Base-by-base conservation (phyloP, 2,329 filamentous ascomycete species). In the Phialophora verrucosa region DNA sequence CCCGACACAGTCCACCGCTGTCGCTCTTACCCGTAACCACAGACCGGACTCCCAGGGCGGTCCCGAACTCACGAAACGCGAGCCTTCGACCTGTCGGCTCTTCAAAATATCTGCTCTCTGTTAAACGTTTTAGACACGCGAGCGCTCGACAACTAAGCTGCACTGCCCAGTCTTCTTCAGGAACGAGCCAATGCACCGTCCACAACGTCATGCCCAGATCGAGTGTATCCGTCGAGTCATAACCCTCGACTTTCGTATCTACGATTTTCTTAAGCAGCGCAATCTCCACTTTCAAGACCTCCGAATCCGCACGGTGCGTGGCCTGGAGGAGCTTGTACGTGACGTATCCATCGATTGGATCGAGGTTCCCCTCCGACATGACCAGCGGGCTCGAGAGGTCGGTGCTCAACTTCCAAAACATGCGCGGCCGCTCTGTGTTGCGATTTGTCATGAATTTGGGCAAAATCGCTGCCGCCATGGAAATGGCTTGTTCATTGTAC, bases 121-220 rank as follows among this genome's bases (percentile, higher is more conserved):
- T 6, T 7, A 67, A 31, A 74, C 72, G 54, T 77, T 76, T 65
- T 79, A 78, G 2, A 80, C 70, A 32, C 17, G 55, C 17, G 49
- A 66, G 42, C 44, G 65, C 58, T 31, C 60, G 64, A 23, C 57
- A 69, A 4, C 75, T 74, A 59, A 85, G 71, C 4, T 73, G 69
- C 2, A 70, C 70, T 2, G 84, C 83, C 85, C 84, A 87, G 1
- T 75, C 73, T 65, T 86, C 83, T 57, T 74, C 73, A 2, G 78
- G 78, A 0, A 74, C 74, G 65, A 82, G 80, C 75, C 85, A 84
- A 66, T 87, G 84, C 25, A 79, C 78, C 53, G 82, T 82, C 85
- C 85, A 88, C 29, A 88, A 72, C 0, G 84, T 83, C 85, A 88
- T 87, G 0, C 85, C 86, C 51, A 88, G 72, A 71, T 88, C 85